phyloP scores from a whole-genome alignment of 202 grass and related monocot species.

The Eragrostis tef region DNA sequence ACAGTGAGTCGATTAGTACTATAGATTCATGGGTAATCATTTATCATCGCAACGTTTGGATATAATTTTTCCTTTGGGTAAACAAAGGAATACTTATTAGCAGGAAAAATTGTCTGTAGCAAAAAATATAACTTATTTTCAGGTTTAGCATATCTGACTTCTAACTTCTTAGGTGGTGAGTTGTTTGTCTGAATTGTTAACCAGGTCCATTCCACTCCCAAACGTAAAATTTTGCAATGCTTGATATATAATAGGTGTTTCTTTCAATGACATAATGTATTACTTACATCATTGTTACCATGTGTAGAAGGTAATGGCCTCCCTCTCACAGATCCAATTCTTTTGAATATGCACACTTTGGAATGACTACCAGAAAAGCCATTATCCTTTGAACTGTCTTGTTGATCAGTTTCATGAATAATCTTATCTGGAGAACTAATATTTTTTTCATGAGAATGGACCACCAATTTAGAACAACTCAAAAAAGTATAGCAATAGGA shows the following conservation, averaged over 20 bases:
- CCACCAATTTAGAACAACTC: too few relatives aligned
- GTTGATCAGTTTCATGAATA: not conserved
- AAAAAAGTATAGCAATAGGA: too few relatives aligned
- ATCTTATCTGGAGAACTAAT: not conserved
- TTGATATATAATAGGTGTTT: too few relatives aligned
- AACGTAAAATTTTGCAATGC: not conserved
- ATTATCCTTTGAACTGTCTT: not conserved
- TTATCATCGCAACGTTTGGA: not conserved
- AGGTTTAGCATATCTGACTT: not conserved
- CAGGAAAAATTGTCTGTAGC: too few relatives aligned
- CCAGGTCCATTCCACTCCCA: not conserved
- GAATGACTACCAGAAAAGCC: not conserved
- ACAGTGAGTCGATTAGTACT: conserved; percentile 3
- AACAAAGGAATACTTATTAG: too few relatives aligned
- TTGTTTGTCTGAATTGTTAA: not conserved
- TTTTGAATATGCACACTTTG: not conserved
- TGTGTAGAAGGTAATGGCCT: not conserved
- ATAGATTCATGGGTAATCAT: not conserved
- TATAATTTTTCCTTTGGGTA: not conserved
- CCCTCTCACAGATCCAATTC: not conserved
- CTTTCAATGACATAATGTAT: too few relatives aligned
- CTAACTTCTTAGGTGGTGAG: not conserved
- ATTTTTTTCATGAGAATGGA: not conserved
- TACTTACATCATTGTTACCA: not conserved
- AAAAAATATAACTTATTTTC: not conserved